phyloP scores from a whole-genome alignment of 306 rosid species.

The Cucurbita argyrosperma region DNA sequence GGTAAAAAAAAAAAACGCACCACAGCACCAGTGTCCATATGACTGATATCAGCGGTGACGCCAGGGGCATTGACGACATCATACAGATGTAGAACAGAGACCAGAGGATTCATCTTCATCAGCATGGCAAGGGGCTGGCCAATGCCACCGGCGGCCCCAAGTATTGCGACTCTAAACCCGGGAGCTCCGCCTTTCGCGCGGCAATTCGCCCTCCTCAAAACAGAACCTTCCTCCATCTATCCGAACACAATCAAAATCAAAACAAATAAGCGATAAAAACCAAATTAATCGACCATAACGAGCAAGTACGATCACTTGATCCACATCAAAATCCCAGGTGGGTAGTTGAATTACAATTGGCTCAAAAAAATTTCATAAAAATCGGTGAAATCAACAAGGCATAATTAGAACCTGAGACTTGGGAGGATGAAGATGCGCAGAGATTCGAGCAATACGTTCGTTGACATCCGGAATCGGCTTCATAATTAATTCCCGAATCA shows the following conservation, averaged over 20 bases:
- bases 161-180: slow-evolving; percentile 78
- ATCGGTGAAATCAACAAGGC: background rate
- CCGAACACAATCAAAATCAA: background rate
- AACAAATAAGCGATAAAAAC: background rate
- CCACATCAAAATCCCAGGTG: background rate
- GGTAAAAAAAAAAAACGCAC: slow-evolving; percentile 18
- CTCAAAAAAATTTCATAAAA: background rate
- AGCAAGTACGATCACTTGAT: background rate
- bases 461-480: slow-evolving; percentile 24
- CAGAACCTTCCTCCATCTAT: slow-evolving; percentile 33
- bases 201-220: slow-evolving; percentile 33
- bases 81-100: slow-evolving; percentile 90
- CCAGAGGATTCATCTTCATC: slow-evolving; percentile 87
- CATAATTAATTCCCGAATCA: background rate
- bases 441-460: slow-evolving; percentile 49
- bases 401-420: slow-evolving; percentile 28
- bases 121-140: slow-evolving; percentile 84
- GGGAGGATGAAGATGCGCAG: slow-evolving; percentile 45
- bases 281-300: background rate
- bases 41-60: slow-evolving; percentile 90
- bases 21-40: slow-evolving; percentile 97
- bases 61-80: slow-evolving; percentile 94
- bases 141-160: slow-evolving; percentile 96
- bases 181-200: slow-evolving; percentile 86
- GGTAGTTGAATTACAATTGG: background rate